A percentile compares a stretch with the other conserved stretches of the same genome.
Conservation (phyloP, 2,329 filamentous ascomycete species). For the Lasiodiplodia gonubiensis region DNA sequence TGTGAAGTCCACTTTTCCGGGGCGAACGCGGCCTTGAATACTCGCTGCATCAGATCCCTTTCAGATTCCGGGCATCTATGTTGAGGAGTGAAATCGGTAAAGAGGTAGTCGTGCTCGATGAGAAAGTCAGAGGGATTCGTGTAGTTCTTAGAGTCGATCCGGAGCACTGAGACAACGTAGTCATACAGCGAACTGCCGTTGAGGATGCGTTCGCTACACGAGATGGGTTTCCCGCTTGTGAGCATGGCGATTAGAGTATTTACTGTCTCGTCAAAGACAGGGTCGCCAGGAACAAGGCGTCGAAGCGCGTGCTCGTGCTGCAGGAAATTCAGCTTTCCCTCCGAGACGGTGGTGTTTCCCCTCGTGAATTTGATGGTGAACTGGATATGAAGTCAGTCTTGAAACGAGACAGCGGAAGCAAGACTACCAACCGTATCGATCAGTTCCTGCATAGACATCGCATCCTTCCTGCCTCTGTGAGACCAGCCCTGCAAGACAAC, state of each 20-base stretch:
- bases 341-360: conserved; percentile 83
- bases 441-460: conserved; percentile 74
- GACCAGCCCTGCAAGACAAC: conserved; percentile 85
- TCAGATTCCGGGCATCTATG: not conserved
- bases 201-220: conserved; percentile 30
- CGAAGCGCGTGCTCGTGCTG: conserved; percentile 68
- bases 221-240: conserved; percentile 10
- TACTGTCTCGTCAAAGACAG: conserved; percentile 46
- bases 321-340: conserved; percentile 79
- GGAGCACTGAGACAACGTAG: conserved; percentile 56
- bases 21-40: not conserved
- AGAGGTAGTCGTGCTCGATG: conserved; percentile 63
- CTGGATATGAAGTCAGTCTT: conserved; percentile 45
- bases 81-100: conserved; percentile 39
- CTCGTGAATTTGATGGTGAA: conserved; percentile 89
- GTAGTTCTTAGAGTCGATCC: conserved; percentile 62
- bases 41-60: not conserved
- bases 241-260: conserved; percentile 40
- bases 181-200: conserved; percentile 40
- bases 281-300: conserved; percentile 53
- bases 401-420: too few species aligned
- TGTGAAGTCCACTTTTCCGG: conserved; percentile 9
- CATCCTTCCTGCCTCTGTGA: conserved; percentile 69
- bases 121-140: conserved; percentile 62
- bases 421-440: conserved; percentile 64